Base-by-base conservation (phyloP, 2,329 filamentous ascomycete genomes). In the Diaporthe citriasiana region DNA sequence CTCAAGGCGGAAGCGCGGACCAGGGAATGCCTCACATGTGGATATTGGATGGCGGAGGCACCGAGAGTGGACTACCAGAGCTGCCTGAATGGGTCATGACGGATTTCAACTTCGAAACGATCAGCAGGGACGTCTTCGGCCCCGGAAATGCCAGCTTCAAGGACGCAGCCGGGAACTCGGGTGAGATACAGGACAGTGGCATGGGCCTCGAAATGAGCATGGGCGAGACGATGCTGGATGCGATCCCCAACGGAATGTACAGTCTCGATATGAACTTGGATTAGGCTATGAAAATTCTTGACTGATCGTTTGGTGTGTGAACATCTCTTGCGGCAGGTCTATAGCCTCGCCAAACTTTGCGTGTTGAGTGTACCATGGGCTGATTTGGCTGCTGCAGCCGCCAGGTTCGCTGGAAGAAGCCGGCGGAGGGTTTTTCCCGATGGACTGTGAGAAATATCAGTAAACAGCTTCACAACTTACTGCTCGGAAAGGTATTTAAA, bases 401-500 rank as follows among this genome's bases (percentile, higher is more conserved):
- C 53, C 50, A 55, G 7, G 10, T 69, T 69, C 17, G 70, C 70
- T 6, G 73, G 73, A 17, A 74, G 63, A 30, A 74, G 73, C 9
- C 70, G 70, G 10, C 73, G 73, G 8, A 74, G 70, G 15, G 70
- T 72, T 47, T 74, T 74, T 10, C 73, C 73, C 47, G 73, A 71
- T 33, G 73, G 70, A 25, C 73, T 74, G 27, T 40, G 35, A 19
- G 51, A 25, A 6, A 19, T 7, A 27, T 70, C 25, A 70, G n/a
- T n/a, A n/a, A n/a, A n/a, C n/a, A n/a, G n/a, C n/a, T n/a, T n/a
- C n/a, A n/a, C n/a, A n/a, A n/a, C n/a, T n/a, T n/a, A n/a, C n/a
- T n/a, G n/a, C n/a, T n/a, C n/a, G n/a, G n/a, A n/a, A n/a, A n/a
- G n/a, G n/a, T n/a, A n/a, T n/a, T n/a, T n/a, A n/a, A n/a, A n/a